A percentile compares a stretch with the other conserved stretches of the same genome.
These are phyloP conservation scores for Aspergillus neoniger DNA, from an alignment of 2,329 filamentous ascomycete species.

Conservation along the genomic window DNA sequence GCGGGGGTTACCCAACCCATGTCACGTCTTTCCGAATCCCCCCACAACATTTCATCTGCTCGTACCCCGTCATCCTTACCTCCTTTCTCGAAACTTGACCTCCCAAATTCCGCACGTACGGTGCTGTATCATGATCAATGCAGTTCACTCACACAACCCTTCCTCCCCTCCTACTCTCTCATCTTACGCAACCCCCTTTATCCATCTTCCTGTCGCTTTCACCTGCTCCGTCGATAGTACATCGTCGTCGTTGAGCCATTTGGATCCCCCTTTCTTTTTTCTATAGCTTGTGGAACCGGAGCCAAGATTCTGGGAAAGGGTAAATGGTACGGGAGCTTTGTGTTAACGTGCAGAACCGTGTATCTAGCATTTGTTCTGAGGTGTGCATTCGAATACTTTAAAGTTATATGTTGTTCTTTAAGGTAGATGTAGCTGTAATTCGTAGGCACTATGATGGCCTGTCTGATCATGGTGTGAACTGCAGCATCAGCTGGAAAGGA, in stretches of 20 bases:
- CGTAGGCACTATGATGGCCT: not conserved
- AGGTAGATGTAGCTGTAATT: not conserved
- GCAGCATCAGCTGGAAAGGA: no score
- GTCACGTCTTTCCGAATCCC: not conserved
- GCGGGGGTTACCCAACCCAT: not conserved
- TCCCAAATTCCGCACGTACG: not conserved
- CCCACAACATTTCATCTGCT: not conserved
- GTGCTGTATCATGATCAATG: not conserved
- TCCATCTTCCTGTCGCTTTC: not conserved
- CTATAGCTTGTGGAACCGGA: not conserved
- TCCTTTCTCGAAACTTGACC: not conserved
- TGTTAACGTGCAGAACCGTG: slow-evolving; percentile 12
- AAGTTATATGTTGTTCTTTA: not conserved
- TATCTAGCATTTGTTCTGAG: slow-evolving; percentile 15
- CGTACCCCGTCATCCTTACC: not conserved
- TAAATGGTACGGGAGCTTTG: slow-evolving; percentile 4
- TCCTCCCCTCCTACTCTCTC: not conserved
- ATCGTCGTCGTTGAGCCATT: not conserved
- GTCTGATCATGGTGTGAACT: no score
- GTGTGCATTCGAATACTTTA: slow-evolving; percentile 13
- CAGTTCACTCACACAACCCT: not conserved
- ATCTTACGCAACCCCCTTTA: not conserved
- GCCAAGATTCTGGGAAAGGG: not conserved
- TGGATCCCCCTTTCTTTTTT: slow-evolving; percentile 1
- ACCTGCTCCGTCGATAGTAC: not conserved